Base-by-base conservation (phyloP, 257 asterid species). In the Solanum bulbocastanum region DNA sequence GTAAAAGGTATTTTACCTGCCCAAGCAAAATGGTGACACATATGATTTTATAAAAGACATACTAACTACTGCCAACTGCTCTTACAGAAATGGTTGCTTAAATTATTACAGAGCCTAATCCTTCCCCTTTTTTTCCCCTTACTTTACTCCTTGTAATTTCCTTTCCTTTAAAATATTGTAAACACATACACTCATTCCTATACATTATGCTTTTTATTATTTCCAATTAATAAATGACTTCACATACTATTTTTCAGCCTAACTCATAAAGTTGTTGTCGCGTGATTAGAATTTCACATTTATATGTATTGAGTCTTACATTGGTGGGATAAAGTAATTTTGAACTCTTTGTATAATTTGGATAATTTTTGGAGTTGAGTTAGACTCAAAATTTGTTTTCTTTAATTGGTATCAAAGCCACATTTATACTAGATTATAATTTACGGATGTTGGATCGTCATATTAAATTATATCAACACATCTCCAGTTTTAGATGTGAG, bases 51-150 rank as follows among this genome's bases (percentile, higher is more conserved):
- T 60, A 88, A 92, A 92, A 94, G 92, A 93, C 92, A 90, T 86
- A 89, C 93, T 91, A 91, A 92, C 95, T 87, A 94, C 96, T 92
- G 93, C 93, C 96, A 93, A 93, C 98, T 92, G 93, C 96, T 91
- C 92, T 92, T 88, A 88, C 92, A 89, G 93, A 76, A 72, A 65
- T 85, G 87, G 86, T 87, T 90, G 89, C 92, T 92, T 93, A 94
- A 92, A 92, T 94, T 91, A 94, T 94, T 94, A 90, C 92, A 93
- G 49, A 91, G 92, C 94, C 95, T 91, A 94, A 92, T 94, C 93
- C 86, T 90, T 89, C 69, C 73, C 81, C 83, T 13, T 74, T 49
- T 79, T 75, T 62, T 46, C 83, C 65, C 83, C 85, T 78, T 52
- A 87, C 88, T 90, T 87, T 89, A 89, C 89, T 89, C 88, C 71